phyloP scores from a whole-genome alignment of 2,329 filamentous ascomycete species.

The Curvularia sp. region DNA sequence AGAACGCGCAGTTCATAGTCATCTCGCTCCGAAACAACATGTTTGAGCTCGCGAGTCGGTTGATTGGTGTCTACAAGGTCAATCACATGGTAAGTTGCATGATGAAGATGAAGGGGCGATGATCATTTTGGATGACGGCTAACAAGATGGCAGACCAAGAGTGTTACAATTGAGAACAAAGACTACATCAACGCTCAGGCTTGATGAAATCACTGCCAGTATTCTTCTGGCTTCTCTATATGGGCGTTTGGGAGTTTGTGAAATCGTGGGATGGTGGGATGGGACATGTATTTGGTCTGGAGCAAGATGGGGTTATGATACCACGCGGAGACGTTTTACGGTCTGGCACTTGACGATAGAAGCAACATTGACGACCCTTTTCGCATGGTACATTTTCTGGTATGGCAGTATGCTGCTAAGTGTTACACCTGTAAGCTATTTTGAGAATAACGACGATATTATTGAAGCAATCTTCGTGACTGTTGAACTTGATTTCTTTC shows the following conservation, averaged over 20 bases:
- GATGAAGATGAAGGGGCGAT: neutral
- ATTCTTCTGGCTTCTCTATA: neutral
- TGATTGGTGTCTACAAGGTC: conserved; percentile 99
- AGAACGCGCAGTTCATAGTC: conserved; percentile 99
- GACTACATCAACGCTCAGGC: conserved; percentile 50
- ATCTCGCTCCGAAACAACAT: conserved; percentile 99
- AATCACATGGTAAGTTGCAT: conserved; percentile 78
- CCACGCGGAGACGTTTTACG: conserved; percentile 14
- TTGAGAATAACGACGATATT: neutral
- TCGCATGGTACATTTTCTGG: neutral
- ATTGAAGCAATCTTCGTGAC: neutral
- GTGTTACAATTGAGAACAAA: conserved; percentile 60
- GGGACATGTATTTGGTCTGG: conserved; percentile 8
- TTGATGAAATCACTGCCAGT: conserved; percentile 12
- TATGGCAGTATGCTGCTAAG: neutral
- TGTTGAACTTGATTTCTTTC: neutral
- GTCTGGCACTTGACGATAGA: conserved; percentile 14
- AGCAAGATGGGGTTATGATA: conserved; percentile 15
- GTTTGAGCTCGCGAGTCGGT: conserved; percentile 95
- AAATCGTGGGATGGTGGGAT: neutral
- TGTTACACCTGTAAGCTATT: neutral
- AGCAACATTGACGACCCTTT: conserved; percentile 6
- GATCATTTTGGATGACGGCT: conserved; percentile 10
- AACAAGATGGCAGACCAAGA: conserved; percentile 56
- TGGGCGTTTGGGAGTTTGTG: conserved; percentile 14